phyloP scores from a whole-genome alignment of 306 rosid genomes.

The Medicago lupulina region DNA sequence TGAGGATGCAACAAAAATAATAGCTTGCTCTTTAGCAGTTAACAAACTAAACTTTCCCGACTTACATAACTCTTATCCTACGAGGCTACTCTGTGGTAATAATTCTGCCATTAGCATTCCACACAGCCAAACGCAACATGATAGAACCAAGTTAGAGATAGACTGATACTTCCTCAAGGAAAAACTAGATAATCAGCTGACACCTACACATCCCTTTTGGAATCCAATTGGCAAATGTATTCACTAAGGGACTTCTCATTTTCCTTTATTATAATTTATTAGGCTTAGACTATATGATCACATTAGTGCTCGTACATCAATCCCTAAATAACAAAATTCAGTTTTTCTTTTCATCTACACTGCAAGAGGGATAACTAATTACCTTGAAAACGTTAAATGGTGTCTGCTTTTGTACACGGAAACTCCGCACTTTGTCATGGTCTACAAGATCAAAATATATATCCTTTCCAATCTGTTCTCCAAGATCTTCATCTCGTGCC shows the following conservation, averaged over 20 bases:
- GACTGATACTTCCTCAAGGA: not conserved
- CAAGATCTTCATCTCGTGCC: constrained; percentile 78
- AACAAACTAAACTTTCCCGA: constrained; percentile 10
- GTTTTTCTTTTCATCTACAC: constrained; percentile 6
- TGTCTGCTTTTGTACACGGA: constrained; percentile 81
- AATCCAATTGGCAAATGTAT: constrained; percentile 1
- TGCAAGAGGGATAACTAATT: constrained; percentile 2
- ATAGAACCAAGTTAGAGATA: not conserved
- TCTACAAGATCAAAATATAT: constrained; percentile 94
- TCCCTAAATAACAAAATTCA: not conserved
- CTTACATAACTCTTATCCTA: not conserved
- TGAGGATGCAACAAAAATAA: not conserved
- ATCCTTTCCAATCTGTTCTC: constrained; percentile 84
- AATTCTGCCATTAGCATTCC: constrained; percentile 5
- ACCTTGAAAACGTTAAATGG: constrained; percentile 84
- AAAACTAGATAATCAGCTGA: not conserved
- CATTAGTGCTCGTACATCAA: not conserved
- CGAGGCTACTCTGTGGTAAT: not conserved
- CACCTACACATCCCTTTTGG: not conserved
- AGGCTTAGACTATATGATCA: not conserved
- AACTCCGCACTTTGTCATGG: constrained; percentile 89
- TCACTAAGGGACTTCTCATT: not conserved
- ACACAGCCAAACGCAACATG: not conserved
- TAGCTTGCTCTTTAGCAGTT: constrained; percentile 1
- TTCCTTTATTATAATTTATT: not conserved